Conservation (phyloP, 2,329 filamentous ascomycete genomes). For the Talaromyces sp. region DNA sequence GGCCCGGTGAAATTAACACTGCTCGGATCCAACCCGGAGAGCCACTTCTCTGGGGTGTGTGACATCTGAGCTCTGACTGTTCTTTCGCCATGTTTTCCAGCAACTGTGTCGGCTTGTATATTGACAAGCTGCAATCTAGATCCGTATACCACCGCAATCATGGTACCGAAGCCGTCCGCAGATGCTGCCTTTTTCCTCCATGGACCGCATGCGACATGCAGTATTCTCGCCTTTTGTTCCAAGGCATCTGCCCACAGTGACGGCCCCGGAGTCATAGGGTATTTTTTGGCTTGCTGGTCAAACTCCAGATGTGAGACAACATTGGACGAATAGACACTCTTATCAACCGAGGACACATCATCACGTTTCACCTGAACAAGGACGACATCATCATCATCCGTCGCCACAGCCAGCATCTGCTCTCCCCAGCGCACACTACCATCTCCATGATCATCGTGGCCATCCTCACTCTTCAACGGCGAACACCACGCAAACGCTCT, state of each 20-base stretch:
- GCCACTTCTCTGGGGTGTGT: conserved; percentile 12
- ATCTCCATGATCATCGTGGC: not conserved
- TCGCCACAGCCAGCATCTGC: conserved; percentile 32
- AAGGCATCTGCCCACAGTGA: conserved; percentile 29
- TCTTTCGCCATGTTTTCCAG: not conserved
- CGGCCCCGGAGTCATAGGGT: conserved; percentile 16
- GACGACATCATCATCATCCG: conserved; percentile 36
- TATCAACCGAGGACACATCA: conserved; percentile 1
- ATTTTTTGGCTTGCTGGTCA: conserved; percentile 9
- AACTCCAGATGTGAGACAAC: conserved; percentile 23
- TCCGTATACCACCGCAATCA: conserved; percentile 26
- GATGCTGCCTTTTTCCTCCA: conserved; percentile 22
- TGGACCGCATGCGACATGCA: conserved; percentile 27
- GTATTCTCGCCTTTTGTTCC: conserved; percentile 20
- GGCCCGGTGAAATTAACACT: conserved; percentile 25
- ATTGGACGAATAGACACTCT: conserved; percentile 18
- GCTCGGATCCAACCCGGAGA: conserved; percentile 7
- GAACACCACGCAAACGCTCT: conserved; percentile 41
- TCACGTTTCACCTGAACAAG: conserved; percentile 23
- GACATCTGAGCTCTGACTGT: conserved; percentile 1
- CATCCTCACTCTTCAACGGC: conserved; percentile 18
- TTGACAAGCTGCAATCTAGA: conserved; percentile 25
- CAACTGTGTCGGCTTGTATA: conserved; percentile 15
- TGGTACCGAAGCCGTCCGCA: conserved; percentile 9
- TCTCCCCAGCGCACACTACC: conserved; percentile 27